A percentile compares a stretch with the other conserved stretches of the same genome.
phyloP scores from a whole-genome alignment of 2,329 filamentous ascomycete genomes.

The Penicillium sp. region DNA sequence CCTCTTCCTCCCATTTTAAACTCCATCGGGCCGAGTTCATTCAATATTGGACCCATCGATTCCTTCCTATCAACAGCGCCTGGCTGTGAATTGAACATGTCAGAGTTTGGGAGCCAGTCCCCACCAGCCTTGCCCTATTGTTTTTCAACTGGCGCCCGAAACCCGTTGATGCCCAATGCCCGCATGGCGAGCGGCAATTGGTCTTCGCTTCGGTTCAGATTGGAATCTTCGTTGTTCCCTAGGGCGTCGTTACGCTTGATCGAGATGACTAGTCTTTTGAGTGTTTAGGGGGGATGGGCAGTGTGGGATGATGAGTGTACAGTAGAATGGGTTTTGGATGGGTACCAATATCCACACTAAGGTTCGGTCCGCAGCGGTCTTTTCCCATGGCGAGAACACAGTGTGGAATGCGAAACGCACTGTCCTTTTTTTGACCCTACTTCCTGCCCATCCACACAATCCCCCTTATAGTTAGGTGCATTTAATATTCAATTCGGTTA shows the following conservation, averaged over 20 bases:
- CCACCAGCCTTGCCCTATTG: constrained; percentile 24
- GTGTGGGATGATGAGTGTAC: not conserved
- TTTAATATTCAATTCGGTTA: constrained; percentile 10
- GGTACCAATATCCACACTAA: constrained; percentile 33
- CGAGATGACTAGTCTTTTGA: not conserved
- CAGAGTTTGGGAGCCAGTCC: constrained; percentile 24
- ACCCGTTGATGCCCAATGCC: constrained; percentile 35
- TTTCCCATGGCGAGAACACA: constrained; percentile 11
- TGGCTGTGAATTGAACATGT: constrained; percentile 33
- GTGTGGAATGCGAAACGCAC: constrained; percentile 9
- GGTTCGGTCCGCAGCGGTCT: constrained; percentile 33
- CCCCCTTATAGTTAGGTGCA: constrained; percentile 13
- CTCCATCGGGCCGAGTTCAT: not conserved
- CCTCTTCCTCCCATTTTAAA: not conserved
- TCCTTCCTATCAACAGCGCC: constrained; percentile 15
- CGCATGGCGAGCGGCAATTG: constrained; percentile 31
- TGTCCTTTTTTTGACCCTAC: constrained; percentile 17
- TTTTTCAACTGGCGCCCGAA: constrained; percentile 27
- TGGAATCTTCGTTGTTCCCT: constrained; percentile 30
- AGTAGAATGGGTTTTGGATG: constrained; percentile 21
- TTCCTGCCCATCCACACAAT: constrained; percentile 5
- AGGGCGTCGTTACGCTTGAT: constrained; percentile 17
- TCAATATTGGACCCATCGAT: constrained; percentile 16
- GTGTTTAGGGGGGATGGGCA: not conserved
- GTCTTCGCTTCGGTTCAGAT: constrained; percentile 31